Conservation (phyloP, 495 filamentous ascomycete genomes). For the Lophiotrema nucula region DNA sequence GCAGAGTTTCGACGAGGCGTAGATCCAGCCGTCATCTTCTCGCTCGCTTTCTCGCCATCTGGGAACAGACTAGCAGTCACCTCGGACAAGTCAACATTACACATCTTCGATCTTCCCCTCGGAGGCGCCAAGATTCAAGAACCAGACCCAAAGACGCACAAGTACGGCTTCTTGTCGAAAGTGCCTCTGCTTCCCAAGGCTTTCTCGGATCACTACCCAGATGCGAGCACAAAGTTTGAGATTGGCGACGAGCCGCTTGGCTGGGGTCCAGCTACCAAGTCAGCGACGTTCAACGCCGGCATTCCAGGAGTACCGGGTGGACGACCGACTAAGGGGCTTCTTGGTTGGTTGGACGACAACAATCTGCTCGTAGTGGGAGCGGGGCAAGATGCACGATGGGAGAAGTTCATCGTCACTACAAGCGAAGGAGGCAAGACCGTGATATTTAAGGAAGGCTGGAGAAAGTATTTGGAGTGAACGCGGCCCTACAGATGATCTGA, state of each 20-base stretch:
- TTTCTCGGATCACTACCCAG: slow-evolving; percentile 84
- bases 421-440: slow-evolving; percentile 60
- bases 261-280: slow-evolving; percentile 20
- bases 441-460: slow-evolving; percentile 74
- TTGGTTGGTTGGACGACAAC: slow-evolving; percentile 71
- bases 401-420: slow-evolving; percentile 70
- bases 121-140: slow-evolving; percentile 1
- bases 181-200: slow-evolving; percentile 75
- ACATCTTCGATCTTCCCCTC: slow-evolving; percentile 77
- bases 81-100: slow-evolving; percentile 93
- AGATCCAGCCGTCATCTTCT: slow-evolving; percentile 84
- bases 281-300: slow-evolving; percentile 26
- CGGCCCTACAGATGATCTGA: too few relatives aligned
- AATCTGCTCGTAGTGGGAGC: slow-evolving; percentile 75
- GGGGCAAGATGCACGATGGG: slow-evolving; percentile 77
- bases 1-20: slow-evolving; percentile 84
- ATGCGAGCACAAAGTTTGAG: slow-evolving; percentile 71
- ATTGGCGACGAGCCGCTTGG: slow-evolving; percentile 64
- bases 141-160: slow-evolving; percentile 39
- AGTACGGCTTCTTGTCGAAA: slow-evolving; percentile 77
- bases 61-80: slow-evolving; percentile 80
- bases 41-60: slow-evolving; percentile 79
- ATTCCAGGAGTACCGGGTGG: slow-evolving; percentile 48
- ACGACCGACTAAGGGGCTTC: slow-evolving; percentile 67
- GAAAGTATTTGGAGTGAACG: slow-evolving; percentile 63